Conservation (phyloP, 2,329 filamentous ascomycete genomes). For the Didymella pinodella region DNA sequence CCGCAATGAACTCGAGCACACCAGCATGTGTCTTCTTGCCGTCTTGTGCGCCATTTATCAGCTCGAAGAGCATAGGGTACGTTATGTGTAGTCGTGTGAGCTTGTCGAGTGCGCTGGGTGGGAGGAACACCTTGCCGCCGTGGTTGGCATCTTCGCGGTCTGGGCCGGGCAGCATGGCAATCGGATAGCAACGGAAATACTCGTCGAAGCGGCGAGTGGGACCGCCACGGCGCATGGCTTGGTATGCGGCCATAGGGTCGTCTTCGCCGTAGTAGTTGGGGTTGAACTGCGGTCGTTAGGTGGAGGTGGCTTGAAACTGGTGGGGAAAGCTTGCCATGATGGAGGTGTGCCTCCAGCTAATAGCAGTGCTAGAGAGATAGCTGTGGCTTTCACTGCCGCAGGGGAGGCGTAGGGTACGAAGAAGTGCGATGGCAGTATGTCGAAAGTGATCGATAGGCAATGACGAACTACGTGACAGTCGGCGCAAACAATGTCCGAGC, state of each 20-base stretch:
- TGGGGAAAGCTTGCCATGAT: constrained; percentile 46
- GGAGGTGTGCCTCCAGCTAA: constrained; percentile 1
- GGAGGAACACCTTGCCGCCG: constrained; percentile 96
- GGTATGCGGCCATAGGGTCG: constrained; percentile 62
- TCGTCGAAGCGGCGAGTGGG: constrained; percentile 86
- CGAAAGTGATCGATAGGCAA: constrained; percentile 21
- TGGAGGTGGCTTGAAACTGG: constrained; percentile 23
- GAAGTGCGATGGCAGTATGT: constrained; percentile 13
- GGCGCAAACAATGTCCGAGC: constrained; percentile 23
- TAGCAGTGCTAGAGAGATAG: background rate
- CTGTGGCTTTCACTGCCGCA: constrained; percentile 2
- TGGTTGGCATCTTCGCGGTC: constrained; percentile 92
- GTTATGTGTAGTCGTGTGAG: constrained; percentile 95
- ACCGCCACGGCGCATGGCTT: constrained; percentile 60
- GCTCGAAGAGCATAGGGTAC: constrained; percentile 96
- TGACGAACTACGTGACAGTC: constrained; percentile 30
- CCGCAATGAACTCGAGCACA: constrained; percentile 95
- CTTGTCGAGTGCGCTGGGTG: constrained; percentile 95
- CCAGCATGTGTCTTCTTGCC: constrained; percentile 87
- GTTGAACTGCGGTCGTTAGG: constrained; percentile 49
- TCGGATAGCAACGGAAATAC: constrained; percentile 96
- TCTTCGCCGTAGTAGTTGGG: constrained; percentile 61
- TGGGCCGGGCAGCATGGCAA: constrained; percentile 90
- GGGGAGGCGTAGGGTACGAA: background rate
- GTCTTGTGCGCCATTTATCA: constrained; percentile 91